phyloP scores from a whole-genome alignment of 352 stramenopile species.

The Blastocystis sp. region DNA sequence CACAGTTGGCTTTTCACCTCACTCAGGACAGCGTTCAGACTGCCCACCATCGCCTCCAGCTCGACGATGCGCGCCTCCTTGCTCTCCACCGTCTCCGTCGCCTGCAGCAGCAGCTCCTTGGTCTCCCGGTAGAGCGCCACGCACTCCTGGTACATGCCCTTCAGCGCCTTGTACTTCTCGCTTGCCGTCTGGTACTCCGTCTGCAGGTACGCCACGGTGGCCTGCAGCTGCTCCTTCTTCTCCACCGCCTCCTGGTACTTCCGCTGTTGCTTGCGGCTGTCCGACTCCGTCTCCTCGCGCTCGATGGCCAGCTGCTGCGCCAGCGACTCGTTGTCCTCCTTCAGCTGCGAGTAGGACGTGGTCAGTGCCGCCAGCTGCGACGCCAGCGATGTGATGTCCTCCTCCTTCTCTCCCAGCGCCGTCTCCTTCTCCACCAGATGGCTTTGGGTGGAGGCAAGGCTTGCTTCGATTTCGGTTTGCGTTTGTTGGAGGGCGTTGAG shows the following conservation, averaged over 20 bases:
- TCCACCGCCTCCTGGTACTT: not conserved
- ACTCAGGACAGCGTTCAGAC: not conserved
- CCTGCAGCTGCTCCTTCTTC: not conserved
- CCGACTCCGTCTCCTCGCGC: not conserved
- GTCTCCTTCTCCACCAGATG: too few species aligned
- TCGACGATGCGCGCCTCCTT: not conserved
- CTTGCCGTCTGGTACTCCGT: not conserved
- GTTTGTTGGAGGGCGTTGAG: not conserved
- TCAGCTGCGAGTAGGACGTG: not conserved
- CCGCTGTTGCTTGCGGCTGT: not conserved
- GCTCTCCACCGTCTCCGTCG: not conserved
- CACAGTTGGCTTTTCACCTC: constrained; percentile 10
- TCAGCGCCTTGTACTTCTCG: constrained; percentile 21
- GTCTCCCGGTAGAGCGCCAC: not conserved
- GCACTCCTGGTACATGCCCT: not conserved
- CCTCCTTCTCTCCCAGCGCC: too few species aligned
- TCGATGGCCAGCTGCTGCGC: not conserved
- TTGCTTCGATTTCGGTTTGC: too few species aligned
- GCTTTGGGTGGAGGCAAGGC: too few species aligned
- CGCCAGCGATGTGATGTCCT: too few species aligned
- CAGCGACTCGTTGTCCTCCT: not conserved
- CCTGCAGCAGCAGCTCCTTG: not conserved
- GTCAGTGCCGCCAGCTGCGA: too few species aligned
- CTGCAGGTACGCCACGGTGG: not conserved
- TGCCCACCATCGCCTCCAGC: not conserved